Evolutionary conservation across 805 yeast genomes (phyloP).

Genomic region (Zygosaccharomyces lentus): DNA sequence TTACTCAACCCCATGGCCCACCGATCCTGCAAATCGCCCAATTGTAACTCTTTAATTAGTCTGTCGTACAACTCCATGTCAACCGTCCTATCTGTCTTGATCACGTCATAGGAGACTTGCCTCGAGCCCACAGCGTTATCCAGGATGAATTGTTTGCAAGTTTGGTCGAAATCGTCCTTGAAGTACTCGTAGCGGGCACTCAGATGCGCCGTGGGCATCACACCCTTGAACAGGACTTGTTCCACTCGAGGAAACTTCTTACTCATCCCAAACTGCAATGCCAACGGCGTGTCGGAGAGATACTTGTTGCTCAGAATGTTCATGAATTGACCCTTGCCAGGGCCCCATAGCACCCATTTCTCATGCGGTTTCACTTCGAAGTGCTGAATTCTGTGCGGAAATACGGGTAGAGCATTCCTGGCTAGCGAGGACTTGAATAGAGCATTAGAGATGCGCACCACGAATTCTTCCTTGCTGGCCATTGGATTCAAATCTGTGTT

Average conservation of each 20-base stretch:
- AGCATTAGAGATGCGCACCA: conserved; percentile 29
- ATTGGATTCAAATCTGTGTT: background rate
- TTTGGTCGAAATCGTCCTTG: conserved; percentile 78
- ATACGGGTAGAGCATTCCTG: conserved; percentile 33
- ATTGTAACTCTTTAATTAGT: conserved; percentile 48
- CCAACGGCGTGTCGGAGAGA: conserved; percentile 27
- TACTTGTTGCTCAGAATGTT: conserved; percentile 27
- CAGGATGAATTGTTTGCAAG: conserved; percentile 57
- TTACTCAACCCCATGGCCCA: conserved; percentile 88
- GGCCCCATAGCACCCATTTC: conserved; percentile 42
- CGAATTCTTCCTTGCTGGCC: conserved; percentile 3
- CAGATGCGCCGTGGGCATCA: conserved; percentile 58
- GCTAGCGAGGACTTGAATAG: conserved; percentile 38
- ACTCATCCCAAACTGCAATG: conserved; percentile 17
- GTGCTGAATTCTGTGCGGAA: conserved; percentile 18
- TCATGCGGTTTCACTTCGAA: conserved; percentile 32
- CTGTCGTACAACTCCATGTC: conserved; percentile 38
- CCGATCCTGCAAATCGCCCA: conserved; percentile 55
- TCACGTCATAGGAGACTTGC: conserved; percentile 38
- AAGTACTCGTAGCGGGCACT: conserved; percentile 87
- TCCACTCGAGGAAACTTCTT: conserved; percentile 20
- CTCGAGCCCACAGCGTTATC: conserved; percentile 44
- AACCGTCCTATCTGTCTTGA: conserved; percentile 24
- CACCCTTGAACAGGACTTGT: conserved; percentile 45
- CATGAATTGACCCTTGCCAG: conserved; percentile 29